Evolutionary conservation across 805 yeast species (phyloP), one percentile per base, ranked within the genome.

Genomic region (Ogataea allantospora): DNA sequence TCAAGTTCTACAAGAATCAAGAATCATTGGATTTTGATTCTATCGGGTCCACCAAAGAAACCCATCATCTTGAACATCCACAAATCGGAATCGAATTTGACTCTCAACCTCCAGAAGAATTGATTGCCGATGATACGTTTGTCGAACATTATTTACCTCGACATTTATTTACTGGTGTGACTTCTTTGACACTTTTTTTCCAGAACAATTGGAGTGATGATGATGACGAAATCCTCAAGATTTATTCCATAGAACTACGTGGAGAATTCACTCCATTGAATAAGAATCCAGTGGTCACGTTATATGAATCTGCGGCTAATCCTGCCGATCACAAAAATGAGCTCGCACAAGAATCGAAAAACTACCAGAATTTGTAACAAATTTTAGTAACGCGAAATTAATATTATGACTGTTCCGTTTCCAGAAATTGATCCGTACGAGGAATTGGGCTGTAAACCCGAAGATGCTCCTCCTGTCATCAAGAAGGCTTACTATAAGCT

Each of bases 271-370:
- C 75, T 5, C 75, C 71, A 24, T 57, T 83, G 33, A 58, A 66
- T 21, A 73, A 72, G 44, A 86, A 83, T 27, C 95, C 96, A 0
- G 76, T 87, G 12, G 70, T 83, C 11, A 71, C 95, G 0, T 55
- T 85, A 14, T 91, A 89, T 59, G 98, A 91, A 62, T 76, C 88
- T 38, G 95, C 96, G 0, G 93, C 97, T 3, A 89, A 89, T 57
- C 96, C 96, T 0, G 77, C 82, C 1, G 97, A 89, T 57, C 97
- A 91, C 59, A 78, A 72, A 48, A 70, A 62, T 33, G 14, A 61
- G 30, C 58, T 54, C 12, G 31, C 40, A 12, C 44, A 50, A 16
- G 57, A 55, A 32, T 48, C 44, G 25, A 33, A 35, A 23, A 51
- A 51, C 37, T 38, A 33, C 32, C 52, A 50, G 27, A 42, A 32